Evolutionary conservation across 208 protist genomes (phyloP), one percentile per base, ranked within the genome.

Genomic region (Acanthamoeba royreba): DNA sequence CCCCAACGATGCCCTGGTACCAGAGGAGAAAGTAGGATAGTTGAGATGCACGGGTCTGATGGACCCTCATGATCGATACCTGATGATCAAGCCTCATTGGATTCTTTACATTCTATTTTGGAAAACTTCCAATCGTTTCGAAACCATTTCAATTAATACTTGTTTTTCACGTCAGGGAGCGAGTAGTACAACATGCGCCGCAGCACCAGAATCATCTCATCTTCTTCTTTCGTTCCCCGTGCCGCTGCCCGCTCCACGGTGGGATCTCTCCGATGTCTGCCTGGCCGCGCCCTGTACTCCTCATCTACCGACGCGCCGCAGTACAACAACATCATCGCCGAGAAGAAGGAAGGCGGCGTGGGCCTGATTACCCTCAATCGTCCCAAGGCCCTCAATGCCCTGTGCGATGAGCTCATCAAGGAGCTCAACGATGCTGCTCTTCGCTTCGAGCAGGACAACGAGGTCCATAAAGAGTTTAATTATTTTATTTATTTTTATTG

Each of bases 371-470:
- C 98, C n/a, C 95, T 99, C 52, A 98, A 99, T 93, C 96, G 98
- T 46, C 98, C 98, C 19, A 97, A 98, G 46, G 97, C 98, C 33
- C 97, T 99, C 43, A 99, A 99, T 92, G 98, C 98, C 3, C 96
- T 99, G 8, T 99, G 98, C 93, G 93, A 91, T 72, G 96, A 96
- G 5, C 95, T 99, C 46, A 96, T 97, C 55, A 90, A 94, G 42
- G 97, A 97, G 63, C 66, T 99, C 25, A 96, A 96, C 72, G 92
- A 66, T 1, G 96, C 96, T 25, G 35, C 99, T 31, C 52, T 95
- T n/a, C 96, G 97, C 79, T 98, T 96, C 90, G 97, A 99, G 79
- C 95, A 91, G 11, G 97, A 99, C 95, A 94, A 95, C 15, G 95
- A 95, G 11, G 85, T 91, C 28, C 43, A 38, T 38, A 46, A 1